Evolutionary conservation across 2,329 filamentous ascomycete genomes (phyloP), one percentile per base, ranked within the genome.

Genomic region (Grosmannia clavigera): DNA sequence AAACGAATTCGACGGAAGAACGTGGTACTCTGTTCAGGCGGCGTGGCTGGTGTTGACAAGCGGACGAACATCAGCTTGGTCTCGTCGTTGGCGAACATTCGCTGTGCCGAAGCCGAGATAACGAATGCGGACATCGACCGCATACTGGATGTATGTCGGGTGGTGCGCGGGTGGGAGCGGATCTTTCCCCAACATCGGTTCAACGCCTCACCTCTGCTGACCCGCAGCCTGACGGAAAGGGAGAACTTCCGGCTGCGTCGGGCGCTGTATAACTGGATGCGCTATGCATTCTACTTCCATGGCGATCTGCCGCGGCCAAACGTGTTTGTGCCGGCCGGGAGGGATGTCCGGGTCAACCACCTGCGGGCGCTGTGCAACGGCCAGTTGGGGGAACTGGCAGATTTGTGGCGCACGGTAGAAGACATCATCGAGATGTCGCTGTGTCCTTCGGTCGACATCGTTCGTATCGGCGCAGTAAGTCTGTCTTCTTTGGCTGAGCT

Each of bases 241-340:
- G 80, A 83, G 65, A 71, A 71, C 33, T 63, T 68, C n/a, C 74
- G 78, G 55, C 72, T 81, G 57, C 75, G 80, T 5, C 73, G 74
- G 62, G 79, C 77, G 0, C 67, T 82, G 35, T 80, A 79, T 57
- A 69, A 73, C 38, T 83, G 79, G 79, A 81, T 79, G 78, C 71
- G 80, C 4, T 82, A 78, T 63, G 73, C 77, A 7, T 73, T 74
- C 40, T 76, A 79, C 62, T 81, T 81, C 61, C 79, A 82, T 55
- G 74, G 75, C 12, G 73, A 74, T 38, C 68, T 72, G 70, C 11
- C 68, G 70, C 31, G 52, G 53, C 65, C 62, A 3, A 66, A 60
- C 38, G 50, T 58, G 38, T 64, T 61, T 40, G 55, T 63, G 6
- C 65, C 66, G 16, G 55, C 61, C 6, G 65, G 63, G 25, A 61